Percentiles rank a stretch among this genome's conserved stretches.
These are phyloP conservation scores for Iris pallida DNA, from an alignment of 116 monocot species.

Conservation along the genomic window DNA sequence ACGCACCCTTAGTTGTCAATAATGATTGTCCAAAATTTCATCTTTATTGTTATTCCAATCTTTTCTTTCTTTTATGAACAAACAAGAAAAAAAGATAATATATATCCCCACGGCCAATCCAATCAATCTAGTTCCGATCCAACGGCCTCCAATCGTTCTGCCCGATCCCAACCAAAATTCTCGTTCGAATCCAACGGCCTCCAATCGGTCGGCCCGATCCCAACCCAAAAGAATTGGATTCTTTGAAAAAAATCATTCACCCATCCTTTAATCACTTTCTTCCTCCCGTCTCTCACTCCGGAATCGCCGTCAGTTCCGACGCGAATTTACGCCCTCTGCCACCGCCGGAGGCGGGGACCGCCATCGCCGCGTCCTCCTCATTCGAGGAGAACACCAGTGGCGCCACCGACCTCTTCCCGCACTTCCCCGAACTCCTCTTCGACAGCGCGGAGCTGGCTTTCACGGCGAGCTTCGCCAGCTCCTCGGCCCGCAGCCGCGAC, in stretches of 20 bases:
- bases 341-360: background rate
- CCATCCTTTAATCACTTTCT: background rate
- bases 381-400: background rate
- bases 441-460: conserved; percentile 43
- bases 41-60: no score
- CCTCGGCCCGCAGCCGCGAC: conserved; percentile 31
- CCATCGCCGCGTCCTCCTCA: background rate
- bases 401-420: background rate
- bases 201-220: background rate
- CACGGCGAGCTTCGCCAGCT: conserved; percentile 45
- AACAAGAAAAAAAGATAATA: no score
- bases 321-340: background rate
- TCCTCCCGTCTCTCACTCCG: background rate
- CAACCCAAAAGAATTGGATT: background rate
- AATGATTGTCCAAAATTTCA: no score
- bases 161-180: background rate
- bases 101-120: no score
- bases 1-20: no score
- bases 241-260: no score
- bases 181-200: background rate
- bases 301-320: background rate
- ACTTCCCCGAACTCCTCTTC: background rate
- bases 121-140: no score
- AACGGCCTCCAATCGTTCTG: background rate
- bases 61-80: no score